Evolutionary conservation across 1,139 yeast genomes (phyloP).

Genomic region (Debaryomyces nepalensis): DNA sequence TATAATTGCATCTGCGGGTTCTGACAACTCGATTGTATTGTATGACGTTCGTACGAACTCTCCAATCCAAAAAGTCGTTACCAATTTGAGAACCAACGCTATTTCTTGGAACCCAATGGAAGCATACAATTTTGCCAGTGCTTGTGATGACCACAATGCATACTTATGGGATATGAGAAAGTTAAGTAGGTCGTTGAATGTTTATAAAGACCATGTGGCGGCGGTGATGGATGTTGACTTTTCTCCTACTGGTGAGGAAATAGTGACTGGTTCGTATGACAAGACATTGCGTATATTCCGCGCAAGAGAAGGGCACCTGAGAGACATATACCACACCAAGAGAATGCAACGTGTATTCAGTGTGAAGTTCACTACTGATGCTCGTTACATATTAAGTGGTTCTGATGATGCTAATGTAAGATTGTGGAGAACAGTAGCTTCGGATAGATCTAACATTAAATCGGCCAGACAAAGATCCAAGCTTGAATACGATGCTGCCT

Average conservation of each 20-base stretch:
- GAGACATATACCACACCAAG: constrained; percentile 95
- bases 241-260: constrained; percentile 95
- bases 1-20: constrained; percentile 87
- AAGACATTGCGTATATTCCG: constrained; percentile 84
- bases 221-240: constrained; percentile 95
- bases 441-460: constrained; percentile 81
- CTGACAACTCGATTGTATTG: constrained; percentile 86
- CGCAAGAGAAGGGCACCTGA: constrained; percentile 82
- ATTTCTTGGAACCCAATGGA: constrained; percentile 98
- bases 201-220: constrained; percentile 93
- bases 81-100: constrained; percentile 81
- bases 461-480: constrained; percentile 80
- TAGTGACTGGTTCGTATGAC: constrained; percentile 95
- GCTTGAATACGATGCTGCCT: constrained; percentile 86
- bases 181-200: constrained; percentile 74
- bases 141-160: constrained; percentile 92
- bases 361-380: constrained; percentile 83
- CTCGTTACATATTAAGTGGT: constrained; percentile 84
- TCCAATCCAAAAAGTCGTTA: constrained; percentile 89
- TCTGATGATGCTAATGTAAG: constrained; percentile 96
- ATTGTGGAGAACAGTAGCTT: constrained; percentile 87
- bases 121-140: constrained; percentile 91
- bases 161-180: constrained; percentile 97
- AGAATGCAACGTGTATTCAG: constrained; percentile 95
- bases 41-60: constrained; percentile 93